Percentiles rank a stretch among this genome's conserved stretches.
Conservation (phyloP, 2,329 filamentous ascomycete species). For the Pseudocercospora crystallina region DNA sequence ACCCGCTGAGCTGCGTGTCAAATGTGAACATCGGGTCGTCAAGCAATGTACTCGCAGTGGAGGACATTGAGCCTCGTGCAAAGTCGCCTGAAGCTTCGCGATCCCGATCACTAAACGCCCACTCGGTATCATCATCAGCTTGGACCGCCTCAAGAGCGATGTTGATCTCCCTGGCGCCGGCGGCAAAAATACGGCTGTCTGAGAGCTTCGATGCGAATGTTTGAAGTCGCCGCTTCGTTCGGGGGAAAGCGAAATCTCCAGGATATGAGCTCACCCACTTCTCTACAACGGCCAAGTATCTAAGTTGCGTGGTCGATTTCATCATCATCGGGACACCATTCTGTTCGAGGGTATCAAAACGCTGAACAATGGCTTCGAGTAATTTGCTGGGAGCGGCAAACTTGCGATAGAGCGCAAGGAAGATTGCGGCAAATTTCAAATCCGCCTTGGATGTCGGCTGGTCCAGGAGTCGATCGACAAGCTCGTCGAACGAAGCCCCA, state of each 20-base stretch:
- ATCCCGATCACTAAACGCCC: slow-evolving; percentile 79
- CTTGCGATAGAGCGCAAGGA: slow-evolving; percentile 89
- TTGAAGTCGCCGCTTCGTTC: slow-evolving; percentile 69
- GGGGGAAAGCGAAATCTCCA: slow-evolving; percentile 82
- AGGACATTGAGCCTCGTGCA: slow-evolving; percentile 37
- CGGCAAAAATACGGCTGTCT: slow-evolving; percentile 75
- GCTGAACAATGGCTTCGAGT: slow-evolving; percentile 73
- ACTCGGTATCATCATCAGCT: slow-evolving; percentile 88
- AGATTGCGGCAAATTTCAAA: slow-evolving; percentile 81
- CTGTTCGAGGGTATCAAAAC: slow-evolving; percentile 69
- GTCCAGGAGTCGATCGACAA: slow-evolving; percentile 80
- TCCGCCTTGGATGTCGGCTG: slow-evolving; percentile 84
- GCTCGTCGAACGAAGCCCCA: slow-evolving; percentile 54
- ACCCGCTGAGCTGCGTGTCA: slow-evolving; percentile 31
- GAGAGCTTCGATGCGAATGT: slow-evolving; percentile 75
- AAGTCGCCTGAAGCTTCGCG: slow-evolving; percentile 41
- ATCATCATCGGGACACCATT: slow-evolving; percentile 69
- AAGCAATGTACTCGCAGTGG: slow-evolving; percentile 34
- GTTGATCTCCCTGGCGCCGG: slow-evolving; percentile 81
- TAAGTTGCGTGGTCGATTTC: slow-evolving; percentile 76
- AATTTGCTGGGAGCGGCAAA: slow-evolving; percentile 81
- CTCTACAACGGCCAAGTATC: slow-evolving; percentile 78
- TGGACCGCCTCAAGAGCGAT: slow-evolving; percentile 71
- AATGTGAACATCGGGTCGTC: slow-evolving; percentile 35
- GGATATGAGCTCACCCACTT: slow-evolving; percentile 90